Conservation (phyloP, 2,329 filamentous ascomycete species). For the Leptographium radiaticola region DNA sequence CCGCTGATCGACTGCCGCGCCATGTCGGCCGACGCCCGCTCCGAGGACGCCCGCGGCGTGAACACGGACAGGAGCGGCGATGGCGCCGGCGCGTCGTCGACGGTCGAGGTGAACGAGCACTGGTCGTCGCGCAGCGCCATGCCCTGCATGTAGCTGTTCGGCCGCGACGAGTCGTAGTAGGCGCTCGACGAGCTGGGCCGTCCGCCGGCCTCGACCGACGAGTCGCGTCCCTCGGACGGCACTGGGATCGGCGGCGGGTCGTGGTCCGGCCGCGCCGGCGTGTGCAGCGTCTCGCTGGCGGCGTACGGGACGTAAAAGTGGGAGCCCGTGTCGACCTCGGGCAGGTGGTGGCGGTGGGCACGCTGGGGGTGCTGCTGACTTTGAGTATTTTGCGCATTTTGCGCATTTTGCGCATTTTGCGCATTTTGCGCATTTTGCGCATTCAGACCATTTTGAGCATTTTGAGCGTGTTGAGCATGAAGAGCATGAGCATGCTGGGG, state of each 20-base stretch:
- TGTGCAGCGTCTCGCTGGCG: constrained; percentile 15
- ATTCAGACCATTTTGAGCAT: no score
- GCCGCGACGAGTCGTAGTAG: constrained; percentile 29
- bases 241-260: constrained; percentile 36
- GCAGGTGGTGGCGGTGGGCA: constrained; percentile 24
- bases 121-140: constrained; percentile 23
- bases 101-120: constrained; percentile 25
- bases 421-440: no score
- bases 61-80: background rate
- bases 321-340: constrained; percentile 36
- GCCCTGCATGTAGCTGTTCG: constrained; percentile 21
- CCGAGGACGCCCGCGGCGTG: constrained; percentile 24
- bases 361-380: no score
- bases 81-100: constrained; percentile 12
- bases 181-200: constrained; percentile 22
- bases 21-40: constrained; percentile 26
- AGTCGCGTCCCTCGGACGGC: constrained; percentile 7
- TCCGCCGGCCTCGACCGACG: constrained; percentile 18
- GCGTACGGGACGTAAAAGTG: constrained; percentile 37
- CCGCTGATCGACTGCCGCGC: constrained; percentile 25
- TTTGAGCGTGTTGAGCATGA: no score
- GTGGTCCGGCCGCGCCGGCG: constrained; percentile 29
- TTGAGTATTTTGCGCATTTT: background rate
- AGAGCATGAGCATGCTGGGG: background rate
- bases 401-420: no score